These are phyloP conservation scores for Phytophthora pini DNA, from an alignment of 352 stramenopile species.

Conservation along the genomic window DNA sequence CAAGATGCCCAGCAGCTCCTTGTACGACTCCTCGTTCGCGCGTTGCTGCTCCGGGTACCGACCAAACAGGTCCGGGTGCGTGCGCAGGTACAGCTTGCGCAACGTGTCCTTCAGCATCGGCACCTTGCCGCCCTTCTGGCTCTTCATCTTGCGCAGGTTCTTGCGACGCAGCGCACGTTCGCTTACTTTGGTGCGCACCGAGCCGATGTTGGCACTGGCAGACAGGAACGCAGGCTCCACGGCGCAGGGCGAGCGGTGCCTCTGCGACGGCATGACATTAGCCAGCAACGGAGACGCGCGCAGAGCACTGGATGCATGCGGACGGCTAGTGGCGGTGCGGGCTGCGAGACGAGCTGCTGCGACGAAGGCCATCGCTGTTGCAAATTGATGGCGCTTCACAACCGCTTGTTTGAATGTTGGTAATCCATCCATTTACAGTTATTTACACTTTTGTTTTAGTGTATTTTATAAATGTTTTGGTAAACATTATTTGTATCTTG, in stretches of 20 bases:
- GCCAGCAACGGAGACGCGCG: slow-evolving; percentile 19
- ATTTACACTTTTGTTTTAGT: neutral
- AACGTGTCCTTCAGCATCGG: slow-evolving; percentile 79
- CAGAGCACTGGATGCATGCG: slow-evolving; percentile 9
- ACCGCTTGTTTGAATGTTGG: too few relatives aligned
- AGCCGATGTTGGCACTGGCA: slow-evolving; percentile 9
- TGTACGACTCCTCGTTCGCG: slow-evolving; percentile 79
- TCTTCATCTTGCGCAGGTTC: slow-evolving; percentile 85
- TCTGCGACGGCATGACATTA: slow-evolving; percentile 10
- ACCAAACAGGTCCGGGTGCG: slow-evolving; percentile 79
- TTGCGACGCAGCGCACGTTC: slow-evolving; percentile 74
- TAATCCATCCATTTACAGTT: too few relatives aligned
- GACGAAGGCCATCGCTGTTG: slow-evolving; percentile 14
- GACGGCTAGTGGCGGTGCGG: slow-evolving; percentile 3
- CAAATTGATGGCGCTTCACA: slow-evolving; percentile 8
- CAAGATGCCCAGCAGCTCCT: slow-evolving; percentile 82
- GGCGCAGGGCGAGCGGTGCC: neutral
- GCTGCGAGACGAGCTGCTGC: slow-evolving; percentile 13
- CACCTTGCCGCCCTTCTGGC: slow-evolving; percentile 52
- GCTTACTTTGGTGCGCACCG: slow-evolving; percentile 73
- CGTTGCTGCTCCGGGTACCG: slow-evolving; percentile 72
- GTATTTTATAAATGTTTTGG: slow-evolving; percentile 6
- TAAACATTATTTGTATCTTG: too few relatives aligned
- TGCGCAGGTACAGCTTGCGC: slow-evolving; percentile 85
- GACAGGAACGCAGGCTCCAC: slow-evolving; percentile 35